Evolutionary conservation across 208 protist species (phyloP).

Genomic region (Trypanosoma mega): DNA sequence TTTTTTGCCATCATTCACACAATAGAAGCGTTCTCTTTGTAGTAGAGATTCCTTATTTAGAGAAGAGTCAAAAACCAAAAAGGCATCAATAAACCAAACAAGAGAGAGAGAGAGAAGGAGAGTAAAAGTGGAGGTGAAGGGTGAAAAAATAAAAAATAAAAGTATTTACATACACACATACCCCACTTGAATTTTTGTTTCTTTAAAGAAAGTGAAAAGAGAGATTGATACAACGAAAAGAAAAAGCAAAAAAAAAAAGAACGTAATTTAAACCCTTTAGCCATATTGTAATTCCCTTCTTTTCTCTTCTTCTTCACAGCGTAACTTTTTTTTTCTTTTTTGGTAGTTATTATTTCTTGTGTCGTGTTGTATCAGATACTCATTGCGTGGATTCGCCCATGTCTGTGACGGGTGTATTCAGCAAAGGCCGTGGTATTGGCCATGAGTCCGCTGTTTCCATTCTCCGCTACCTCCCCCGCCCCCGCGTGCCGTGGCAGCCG

Average conservation of each 20-base stretch:
- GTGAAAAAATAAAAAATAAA: constrained; percentile 7
- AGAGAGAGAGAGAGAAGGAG: neutral
- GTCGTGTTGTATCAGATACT: constrained; percentile 7
- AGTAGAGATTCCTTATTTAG: too few species aligned
- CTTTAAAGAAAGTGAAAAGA: neutral
- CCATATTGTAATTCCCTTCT: neutral
- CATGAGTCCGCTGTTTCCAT: constrained; percentile 65
- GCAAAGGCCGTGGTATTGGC: constrained; percentile 55
- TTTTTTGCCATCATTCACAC: too few species aligned
- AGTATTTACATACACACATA: neutral
- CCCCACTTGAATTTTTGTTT: neutral
- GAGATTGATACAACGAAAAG: neutral
- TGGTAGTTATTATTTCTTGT: neutral
- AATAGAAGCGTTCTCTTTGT: too few species aligned
- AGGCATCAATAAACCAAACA: neutral
- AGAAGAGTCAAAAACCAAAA: too few species aligned
- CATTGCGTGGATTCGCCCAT: constrained; percentile 31
- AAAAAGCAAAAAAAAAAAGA: constrained; percentile 7
- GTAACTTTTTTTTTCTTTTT: constrained; percentile 15
- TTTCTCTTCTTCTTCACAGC: constrained; percentile 1
- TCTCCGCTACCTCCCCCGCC: constrained; percentile 82
- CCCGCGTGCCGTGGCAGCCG: constrained; percentile 87
- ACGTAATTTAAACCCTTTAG: neutral
- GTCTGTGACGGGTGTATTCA: constrained; percentile 81
- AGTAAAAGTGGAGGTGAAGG: neutral